Conservation (phyloP, 1,139 yeast genomes). For the Kurtzmaniella natalensis region DNA sequence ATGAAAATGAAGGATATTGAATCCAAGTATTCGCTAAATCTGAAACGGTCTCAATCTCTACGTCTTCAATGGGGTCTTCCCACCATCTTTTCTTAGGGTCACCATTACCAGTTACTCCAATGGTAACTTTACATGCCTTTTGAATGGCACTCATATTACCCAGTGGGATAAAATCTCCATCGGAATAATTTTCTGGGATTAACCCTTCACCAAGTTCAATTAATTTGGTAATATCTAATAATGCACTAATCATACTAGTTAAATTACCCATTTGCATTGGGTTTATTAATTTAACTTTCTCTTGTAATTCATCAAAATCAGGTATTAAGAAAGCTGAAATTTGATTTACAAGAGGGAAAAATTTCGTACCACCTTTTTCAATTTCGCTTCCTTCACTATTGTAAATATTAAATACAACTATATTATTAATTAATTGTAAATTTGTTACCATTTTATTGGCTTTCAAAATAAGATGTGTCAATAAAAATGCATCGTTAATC, state of each 20-base stretch:
- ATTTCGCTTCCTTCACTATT: background rate
- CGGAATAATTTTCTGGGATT: slow-evolving; percentile 15
- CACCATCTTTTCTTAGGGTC: slow-evolving; percentile 17
- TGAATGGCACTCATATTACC: slow-evolving; percentile 7
- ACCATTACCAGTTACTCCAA: slow-evolving; percentile 11
- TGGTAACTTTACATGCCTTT: slow-evolving; percentile 6
- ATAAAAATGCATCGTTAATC: slow-evolving; percentile 26
- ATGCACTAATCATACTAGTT: slow-evolving; percentile 12
- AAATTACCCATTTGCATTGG: slow-evolving; percentile 19
- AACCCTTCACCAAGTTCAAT: slow-evolving; percentile 28
- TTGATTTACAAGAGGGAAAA: slow-evolving; percentile 13
- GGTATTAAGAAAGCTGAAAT: slow-evolving; percentile 16
- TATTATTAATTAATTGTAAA: slow-evolving; percentile 4
- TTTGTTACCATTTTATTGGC: slow-evolving; percentile 21
- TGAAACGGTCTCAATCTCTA: slow-evolving; percentile 13
- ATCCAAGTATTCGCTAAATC: slow-evolving; percentile 35
- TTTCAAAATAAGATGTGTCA: slow-evolving; percentile 21
- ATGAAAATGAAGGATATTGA: slow-evolving; percentile 30
- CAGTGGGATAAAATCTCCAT: slow-evolving; percentile 12
- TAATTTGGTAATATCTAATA: slow-evolving; percentile 15
- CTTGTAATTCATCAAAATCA: slow-evolving; percentile 15
- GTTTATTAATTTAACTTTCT: slow-evolving; percentile 12
- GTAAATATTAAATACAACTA: slow-evolving; percentile 4
- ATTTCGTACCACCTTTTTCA: background rate
- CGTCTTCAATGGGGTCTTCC: slow-evolving; percentile 20